Percentiles rank a stretch among this genome's conserved stretches.
Evolutionary conservation across 176 grass and related monocot genomes (phyloP).

Genomic region (Oryza meridionalis): DNA sequence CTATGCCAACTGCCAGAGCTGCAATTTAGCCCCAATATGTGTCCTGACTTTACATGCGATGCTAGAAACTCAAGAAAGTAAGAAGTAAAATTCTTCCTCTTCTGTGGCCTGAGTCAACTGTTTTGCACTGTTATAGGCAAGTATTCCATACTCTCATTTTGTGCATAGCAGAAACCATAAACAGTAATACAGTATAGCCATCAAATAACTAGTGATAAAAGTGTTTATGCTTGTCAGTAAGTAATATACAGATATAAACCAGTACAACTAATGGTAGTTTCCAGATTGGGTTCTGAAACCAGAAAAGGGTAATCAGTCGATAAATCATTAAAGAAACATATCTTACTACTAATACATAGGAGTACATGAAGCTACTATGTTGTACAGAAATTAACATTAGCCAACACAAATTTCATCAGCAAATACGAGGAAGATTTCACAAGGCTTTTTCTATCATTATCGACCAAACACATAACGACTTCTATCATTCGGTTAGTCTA

Average conservation of each 20-base stretch:
- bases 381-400: background rate
- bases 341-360: background rate
- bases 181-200: background rate
- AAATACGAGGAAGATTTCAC: background rate
- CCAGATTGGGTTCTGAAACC: conserved; percentile 9
- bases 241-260: conserved; percentile 15
- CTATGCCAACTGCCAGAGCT: background rate
- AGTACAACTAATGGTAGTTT: conserved; percentile 19
- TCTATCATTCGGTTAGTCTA: background rate
- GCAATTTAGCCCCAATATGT: background rate
- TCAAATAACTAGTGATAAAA: background rate
- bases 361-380: background rate
- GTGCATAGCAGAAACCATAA: conserved; percentile 15
- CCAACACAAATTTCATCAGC: background rate
- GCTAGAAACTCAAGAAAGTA: conserved; percentile 19
- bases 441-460: background rate
- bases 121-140: conserved; percentile 9
- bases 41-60: background rate
- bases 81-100: background rate
- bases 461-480: background rate
- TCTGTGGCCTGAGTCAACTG: background rate
- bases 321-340: conserved; percentile 2
- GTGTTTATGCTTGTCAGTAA: conserved; percentile 2
- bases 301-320: conserved; percentile 9
- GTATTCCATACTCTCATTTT: background rate